These are phyloP conservation scores for Phytophthora podocarpi DNA, from an alignment of 352 stramenopile species.

Conservation along the genomic window DNA sequence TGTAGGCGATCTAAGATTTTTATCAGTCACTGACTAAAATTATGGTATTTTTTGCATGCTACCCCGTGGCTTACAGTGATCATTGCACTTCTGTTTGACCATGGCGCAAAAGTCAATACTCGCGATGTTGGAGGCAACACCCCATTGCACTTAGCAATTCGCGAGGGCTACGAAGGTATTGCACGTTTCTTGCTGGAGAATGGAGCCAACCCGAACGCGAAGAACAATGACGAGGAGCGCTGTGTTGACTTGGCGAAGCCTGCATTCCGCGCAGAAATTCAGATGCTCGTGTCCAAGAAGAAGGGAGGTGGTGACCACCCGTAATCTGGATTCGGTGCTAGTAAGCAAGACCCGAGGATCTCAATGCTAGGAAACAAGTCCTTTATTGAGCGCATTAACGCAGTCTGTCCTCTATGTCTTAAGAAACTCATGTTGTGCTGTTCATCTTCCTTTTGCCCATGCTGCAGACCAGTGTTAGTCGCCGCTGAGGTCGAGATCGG, in stretches of 20 bases:
- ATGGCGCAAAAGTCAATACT: slow-evolving; percentile 58
- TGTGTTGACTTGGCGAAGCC: slow-evolving; percentile 58
- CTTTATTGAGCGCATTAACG: too few species aligned
- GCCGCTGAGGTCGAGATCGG: slow-evolving; percentile 55
- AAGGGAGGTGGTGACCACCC: slow-evolving; percentile 4
- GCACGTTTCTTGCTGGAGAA: slow-evolving; percentile 63
- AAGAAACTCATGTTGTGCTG: neutral
- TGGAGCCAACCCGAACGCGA: slow-evolving; percentile 54
- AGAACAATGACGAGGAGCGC: slow-evolving; percentile 62
- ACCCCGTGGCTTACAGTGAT: slow-evolving; percentile 44
- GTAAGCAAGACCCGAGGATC: neutral
- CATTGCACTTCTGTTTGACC: slow-evolving; percentile 64
- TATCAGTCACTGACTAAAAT: neutral
- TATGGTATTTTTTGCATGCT: neutral
- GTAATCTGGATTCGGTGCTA: neutral
- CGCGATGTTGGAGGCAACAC: slow-evolving; percentile 73
- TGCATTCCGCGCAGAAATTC: slow-evolving; percentile 55
- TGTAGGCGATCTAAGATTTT: neutral
- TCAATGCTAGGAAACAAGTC: too few species aligned
- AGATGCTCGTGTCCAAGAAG: slow-evolving; percentile 31
- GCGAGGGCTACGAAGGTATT: slow-evolving; percentile 68
- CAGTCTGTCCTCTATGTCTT: too few species aligned
- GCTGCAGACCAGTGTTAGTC: slow-evolving; percentile 7
- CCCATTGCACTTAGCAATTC: slow-evolving; percentile 67
- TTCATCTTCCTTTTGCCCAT: neutral